Percentiles rank a stretch among this genome's conserved stretches.
Conservation (phyloP, 202 grass and related monocot genomes). For the Carex sylvatica region DNA sequence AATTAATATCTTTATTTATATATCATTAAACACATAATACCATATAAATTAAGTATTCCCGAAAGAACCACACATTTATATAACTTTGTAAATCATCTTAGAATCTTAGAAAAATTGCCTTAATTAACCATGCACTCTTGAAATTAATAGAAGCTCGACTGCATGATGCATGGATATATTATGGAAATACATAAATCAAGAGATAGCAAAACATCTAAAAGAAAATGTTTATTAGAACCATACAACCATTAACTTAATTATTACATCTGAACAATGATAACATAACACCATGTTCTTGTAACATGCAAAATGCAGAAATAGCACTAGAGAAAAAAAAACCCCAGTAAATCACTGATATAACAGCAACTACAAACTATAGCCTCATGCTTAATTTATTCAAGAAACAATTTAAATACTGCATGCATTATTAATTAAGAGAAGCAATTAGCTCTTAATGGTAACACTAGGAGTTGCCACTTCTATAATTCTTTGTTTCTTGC, state of each 20-base stretch:
- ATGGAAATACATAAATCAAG: no score
- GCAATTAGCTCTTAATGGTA: conserved; percentile 36
- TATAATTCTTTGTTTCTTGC: conserved; percentile 48
- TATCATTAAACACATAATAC: not conserved
- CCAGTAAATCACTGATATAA: no score
- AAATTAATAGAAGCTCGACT: no score
- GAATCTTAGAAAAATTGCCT: no score
- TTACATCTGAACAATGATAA: not conserved
- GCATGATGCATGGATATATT: no score
- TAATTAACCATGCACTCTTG: no score
- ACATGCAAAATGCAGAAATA: not conserved
- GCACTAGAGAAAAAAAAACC: not conserved
- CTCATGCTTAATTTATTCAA: conserved; percentile 5
- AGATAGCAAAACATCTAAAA: no score
- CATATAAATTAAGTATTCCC: no score
- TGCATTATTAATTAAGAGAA: not conserved
- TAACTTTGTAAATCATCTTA: no score
- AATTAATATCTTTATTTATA: no score
- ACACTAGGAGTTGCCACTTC: conserved; percentile 28
- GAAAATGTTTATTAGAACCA: no score
- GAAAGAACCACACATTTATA: no score
- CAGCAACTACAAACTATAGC: not conserved
- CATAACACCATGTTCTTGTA: not conserved
- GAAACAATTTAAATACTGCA: not conserved
- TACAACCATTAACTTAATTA: not conserved